Evolutionary conservation across 805 yeast species (phyloP), one percentile per base, ranked within the genome.

Genomic region (Blastobotrys peoriensis): DNA sequence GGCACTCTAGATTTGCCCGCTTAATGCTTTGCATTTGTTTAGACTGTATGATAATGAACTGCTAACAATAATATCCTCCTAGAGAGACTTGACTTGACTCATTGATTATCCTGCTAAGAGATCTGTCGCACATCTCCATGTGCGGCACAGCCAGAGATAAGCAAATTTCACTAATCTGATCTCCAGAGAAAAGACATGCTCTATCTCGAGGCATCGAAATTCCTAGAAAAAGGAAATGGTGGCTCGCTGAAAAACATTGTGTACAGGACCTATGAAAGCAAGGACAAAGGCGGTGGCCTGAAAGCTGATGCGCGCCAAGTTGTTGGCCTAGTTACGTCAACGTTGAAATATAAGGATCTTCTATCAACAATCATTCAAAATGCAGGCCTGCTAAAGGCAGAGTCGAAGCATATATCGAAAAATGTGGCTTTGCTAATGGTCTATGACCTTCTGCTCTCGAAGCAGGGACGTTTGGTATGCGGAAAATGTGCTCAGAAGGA

Each of bases 401-500:
- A 72, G 49, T 66, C 66, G 51, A 70, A 64, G 19, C 30, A 20
- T 9, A 54, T 66, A 33, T 79, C 77, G 27, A 73, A 71, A 45
- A 34, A 34, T n/a, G 62, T 84, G 39, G 76, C 84, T 2, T 50
- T 81, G 43, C 67, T 91, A 5, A 64, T 91, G 63, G 82, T 82
- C 1, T 95, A 91, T 58, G 98, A 91, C 65, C 68, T 87, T 43
- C 62, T 89, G 4, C 73, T 93, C 46, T 75, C 91, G 4, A 75
- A 79, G 51, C 72, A 78, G 21, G 93, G 94, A 8, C 68, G 96
- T 49, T 83, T 91, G 47, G 94, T 87, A 60, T 82, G 87, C 71
- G 94, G 94, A 4, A 89, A 88, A 56, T 87, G 83, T 49, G 85
- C 91, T 0, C 72, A 87, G 46, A 93, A 93, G 59, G 93, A 85